Evolutionary conservation across 805 yeast genomes (phyloP).

Genomic region (Ogataea ganodermae): DNA sequence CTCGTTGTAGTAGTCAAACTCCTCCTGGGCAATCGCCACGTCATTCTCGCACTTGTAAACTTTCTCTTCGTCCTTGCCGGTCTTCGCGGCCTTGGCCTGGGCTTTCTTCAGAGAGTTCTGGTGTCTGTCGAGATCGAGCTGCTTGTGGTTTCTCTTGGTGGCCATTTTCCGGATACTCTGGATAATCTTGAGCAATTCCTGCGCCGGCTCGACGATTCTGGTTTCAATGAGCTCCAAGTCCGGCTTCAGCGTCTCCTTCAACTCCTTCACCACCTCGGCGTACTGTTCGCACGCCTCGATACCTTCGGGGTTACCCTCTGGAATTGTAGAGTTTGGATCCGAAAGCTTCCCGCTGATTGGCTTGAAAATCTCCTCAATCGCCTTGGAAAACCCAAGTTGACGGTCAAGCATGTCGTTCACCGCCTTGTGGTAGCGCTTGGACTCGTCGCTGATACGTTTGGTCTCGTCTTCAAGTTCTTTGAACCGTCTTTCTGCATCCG

Average conservation of each 20-base stretch:
- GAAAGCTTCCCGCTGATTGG: slow-evolving; percentile 92
- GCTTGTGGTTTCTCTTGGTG: slow-evolving; percentile 92
- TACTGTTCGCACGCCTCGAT: slow-evolving; percentile 92
- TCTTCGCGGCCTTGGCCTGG: slow-evolving; percentile 80
- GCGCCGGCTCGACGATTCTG: slow-evolving; percentile 88
- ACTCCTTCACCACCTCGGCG: slow-evolving; percentile 80
- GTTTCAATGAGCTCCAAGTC: slow-evolving; percentile 91
- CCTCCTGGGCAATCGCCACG: slow-evolving; percentile 88
- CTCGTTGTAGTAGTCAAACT: slow-evolving; percentile 93
- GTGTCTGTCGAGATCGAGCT: slow-evolving; percentile 88
- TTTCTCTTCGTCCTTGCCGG: slow-evolving; percentile 88
- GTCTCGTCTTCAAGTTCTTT: slow-evolving; percentile 89
- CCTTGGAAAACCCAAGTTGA: slow-evolving; percentile 93
- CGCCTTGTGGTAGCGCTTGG: slow-evolving; percentile 85
- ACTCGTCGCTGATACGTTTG: slow-evolving; percentile 84
- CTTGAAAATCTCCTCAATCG: slow-evolving; percentile 93
- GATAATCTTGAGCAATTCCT: slow-evolving; percentile 81
- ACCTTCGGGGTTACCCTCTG: slow-evolving; percentile 97
- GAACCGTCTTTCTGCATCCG: slow-evolving; percentile 95
- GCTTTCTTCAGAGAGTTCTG: slow-evolving; percentile 66
- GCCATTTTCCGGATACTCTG: slow-evolving; percentile 89
- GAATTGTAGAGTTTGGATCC: slow-evolving; percentile 82
- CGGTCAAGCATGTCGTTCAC: slow-evolving; percentile 92
- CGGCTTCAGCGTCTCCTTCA: slow-evolving; percentile 84
- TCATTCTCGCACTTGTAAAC: slow-evolving; percentile 89